These are phyloP conservation scores for Tranzscheliella williamsii DNA, from an alignment of 1,284 basidiomycete genomes.

Conservation along the genomic window DNA sequence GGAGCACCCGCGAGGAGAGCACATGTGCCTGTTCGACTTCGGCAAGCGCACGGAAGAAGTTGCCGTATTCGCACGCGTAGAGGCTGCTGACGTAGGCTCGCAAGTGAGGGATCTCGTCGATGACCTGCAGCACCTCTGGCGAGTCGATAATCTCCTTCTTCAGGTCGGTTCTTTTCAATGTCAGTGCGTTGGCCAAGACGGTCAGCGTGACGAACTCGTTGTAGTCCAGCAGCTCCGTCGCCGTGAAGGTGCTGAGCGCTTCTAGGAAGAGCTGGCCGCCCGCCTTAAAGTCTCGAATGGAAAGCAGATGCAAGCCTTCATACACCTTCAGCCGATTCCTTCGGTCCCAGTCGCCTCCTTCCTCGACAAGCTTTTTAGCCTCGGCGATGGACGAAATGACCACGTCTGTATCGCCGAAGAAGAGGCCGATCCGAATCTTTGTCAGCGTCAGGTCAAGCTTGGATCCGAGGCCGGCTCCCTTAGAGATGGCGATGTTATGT, in stretches of 20 bases:
- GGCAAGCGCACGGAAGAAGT: conserved; percentile 85
- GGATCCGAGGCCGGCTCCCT: conserved; percentile 89
- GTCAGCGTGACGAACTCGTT: conserved; percentile 88
- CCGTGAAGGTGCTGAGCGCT: conserved; percentile 90
- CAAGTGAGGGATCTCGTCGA: conserved; percentile 64
- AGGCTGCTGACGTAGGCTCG: conserved; percentile 67
- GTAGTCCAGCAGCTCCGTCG: conserved; percentile 84
- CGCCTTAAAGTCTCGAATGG: conserved; percentile 73
- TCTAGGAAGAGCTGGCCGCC: conserved; percentile 75
- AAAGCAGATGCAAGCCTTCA: conserved; percentile 80
- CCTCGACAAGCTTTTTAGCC: conserved; percentile 85
- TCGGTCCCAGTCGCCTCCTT: conserved; percentile 97
- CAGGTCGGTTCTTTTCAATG: conserved; percentile 79
- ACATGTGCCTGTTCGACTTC: conserved; percentile 85
- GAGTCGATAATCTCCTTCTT: conserved; percentile 78
- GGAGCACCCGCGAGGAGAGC: conserved; percentile 80
- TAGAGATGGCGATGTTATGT: conserved; percentile 81
- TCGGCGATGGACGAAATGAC: conserved; percentile 75
- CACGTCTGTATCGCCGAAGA: conserved; percentile 79
- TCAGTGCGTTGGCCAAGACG: conserved; percentile 78
- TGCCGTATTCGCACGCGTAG: conserved; percentile 90
- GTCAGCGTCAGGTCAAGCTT: conserved; percentile 90
- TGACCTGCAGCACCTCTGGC: conserved; percentile 65
- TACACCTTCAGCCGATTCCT: conserved; percentile 96
- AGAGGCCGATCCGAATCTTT: conserved; percentile 86